Conservation (phyloP, 345 rosid species). For the Populus euphratica region DNA sequence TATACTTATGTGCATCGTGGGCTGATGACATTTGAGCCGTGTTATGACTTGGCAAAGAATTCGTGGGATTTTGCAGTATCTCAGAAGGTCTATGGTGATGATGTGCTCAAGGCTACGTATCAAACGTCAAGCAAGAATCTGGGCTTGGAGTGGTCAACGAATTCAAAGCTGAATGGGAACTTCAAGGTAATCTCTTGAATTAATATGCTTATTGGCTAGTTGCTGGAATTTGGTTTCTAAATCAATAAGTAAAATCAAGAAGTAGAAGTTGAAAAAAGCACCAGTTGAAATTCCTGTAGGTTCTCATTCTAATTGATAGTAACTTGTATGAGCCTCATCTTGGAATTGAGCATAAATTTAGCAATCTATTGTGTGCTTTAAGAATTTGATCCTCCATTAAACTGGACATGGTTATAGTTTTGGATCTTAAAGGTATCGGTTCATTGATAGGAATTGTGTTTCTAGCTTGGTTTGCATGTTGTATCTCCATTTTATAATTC, state of each 20-base stretch:
- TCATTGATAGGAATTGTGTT: not conserved
- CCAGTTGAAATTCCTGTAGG: not conserved
- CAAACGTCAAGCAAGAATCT: conserved; percentile 63
- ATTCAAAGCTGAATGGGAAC: conserved; percentile 50
- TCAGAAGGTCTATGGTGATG: conserved; percentile 55
- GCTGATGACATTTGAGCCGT: conserved; percentile 67
- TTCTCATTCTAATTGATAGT: not conserved
- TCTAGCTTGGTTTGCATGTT: not conserved
- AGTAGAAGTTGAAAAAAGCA: not conserved
- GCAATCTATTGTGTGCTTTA: not conserved
- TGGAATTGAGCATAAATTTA: not conserved
- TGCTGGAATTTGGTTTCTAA: not conserved
- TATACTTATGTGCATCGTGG: conserved; percentile 65
- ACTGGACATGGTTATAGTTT: not conserved
- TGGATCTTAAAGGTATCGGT: not conserved
- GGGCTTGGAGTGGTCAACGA: conserved; percentile 80
- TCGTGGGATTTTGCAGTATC: conserved; percentile 81
- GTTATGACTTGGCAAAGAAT: conserved; percentile 69
- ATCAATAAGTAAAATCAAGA: not conserved
- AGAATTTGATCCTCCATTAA: conserved; percentile 2
- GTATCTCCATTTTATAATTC: not conserved
- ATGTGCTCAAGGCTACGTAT: conserved; percentile 66
- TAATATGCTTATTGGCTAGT: not conserved
- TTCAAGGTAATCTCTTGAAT: conserved; percentile 51
- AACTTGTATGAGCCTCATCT: not conserved